Percentiles rank a stretch among this genome's conserved stretches.
Evolutionary conservation across 805 yeast genomes (phyloP).

Genomic region (Wickerhamomyces bovis): DNA sequence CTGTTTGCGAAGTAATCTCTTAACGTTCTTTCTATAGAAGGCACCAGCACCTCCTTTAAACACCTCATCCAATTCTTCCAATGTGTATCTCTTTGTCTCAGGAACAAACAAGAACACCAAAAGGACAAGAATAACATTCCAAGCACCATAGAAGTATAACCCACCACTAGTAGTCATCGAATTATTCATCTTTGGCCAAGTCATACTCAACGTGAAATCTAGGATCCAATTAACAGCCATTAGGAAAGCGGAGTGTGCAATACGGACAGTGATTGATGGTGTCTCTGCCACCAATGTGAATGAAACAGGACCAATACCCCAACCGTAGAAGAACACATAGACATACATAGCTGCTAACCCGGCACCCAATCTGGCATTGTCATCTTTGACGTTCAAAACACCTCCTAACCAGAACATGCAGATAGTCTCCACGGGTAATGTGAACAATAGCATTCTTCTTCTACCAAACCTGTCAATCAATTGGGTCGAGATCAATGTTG

Average conservation of each 20-base stretch:
- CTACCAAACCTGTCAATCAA: conserved; percentile 47
- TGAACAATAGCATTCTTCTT: conserved; percentile 43
- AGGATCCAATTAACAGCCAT: conserved; percentile 39
- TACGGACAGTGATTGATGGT: conserved; percentile 44
- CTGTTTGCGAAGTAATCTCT: neutral
- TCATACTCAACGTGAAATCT: conserved; percentile 45
- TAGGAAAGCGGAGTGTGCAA: conserved; percentile 44
- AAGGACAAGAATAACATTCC: conserved; percentile 43
- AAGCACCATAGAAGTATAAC: conserved; percentile 46
- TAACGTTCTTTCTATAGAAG: neutral
- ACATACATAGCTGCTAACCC: conserved; percentile 41
- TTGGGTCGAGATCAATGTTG: conserved; percentile 44
- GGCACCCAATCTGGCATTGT: conserved; percentile 35
- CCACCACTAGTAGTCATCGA: conserved; percentile 45
- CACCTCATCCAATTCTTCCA: conserved; percentile 73
- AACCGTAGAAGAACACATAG: conserved; percentile 39
- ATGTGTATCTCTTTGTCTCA: conserved; percentile 64
- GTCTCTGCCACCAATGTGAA: conserved; percentile 50
- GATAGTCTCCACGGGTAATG: conserved; percentile 55
- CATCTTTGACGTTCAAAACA: conserved; percentile 34
- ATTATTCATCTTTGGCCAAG: conserved; percentile 44
- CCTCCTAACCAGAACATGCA: conserved; percentile 48
- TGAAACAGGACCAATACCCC: conserved; percentile 52
- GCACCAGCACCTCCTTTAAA: conserved; percentile 32
- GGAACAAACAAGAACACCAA: conserved; percentile 41